Conservation (phyloP, 495 filamentous ascomycete genomes). For the Xylaria intraflava region DNA sequence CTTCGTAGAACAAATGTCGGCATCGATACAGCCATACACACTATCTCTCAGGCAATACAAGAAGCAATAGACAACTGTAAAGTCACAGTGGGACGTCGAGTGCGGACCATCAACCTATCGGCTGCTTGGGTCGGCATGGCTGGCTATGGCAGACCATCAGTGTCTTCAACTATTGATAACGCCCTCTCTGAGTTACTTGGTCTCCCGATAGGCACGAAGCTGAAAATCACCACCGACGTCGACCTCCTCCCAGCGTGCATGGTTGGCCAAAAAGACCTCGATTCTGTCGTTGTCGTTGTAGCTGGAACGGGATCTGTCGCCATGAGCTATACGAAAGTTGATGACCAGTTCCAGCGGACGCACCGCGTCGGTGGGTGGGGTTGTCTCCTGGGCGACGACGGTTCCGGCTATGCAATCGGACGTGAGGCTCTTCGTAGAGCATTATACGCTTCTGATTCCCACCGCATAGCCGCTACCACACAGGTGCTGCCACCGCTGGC, state of each 20-base stretch:
- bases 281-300: slow-evolving; percentile 27
- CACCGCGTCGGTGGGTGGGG: slow-evolving; percentile 32
- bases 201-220: not conserved
- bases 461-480: not conserved
- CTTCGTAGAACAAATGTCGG: slow-evolving; percentile 16
- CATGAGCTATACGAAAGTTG: slow-evolving; percentile 22
- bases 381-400: slow-evolving; percentile 34
- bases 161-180: not conserved
- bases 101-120: slow-evolving; percentile 17
- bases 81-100: not conserved
- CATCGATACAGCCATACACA: slow-evolving; percentile 26
- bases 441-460: slow-evolving; percentile 15
- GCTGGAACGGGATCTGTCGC: slow-evolving; percentile 33
- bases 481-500: not conserved
- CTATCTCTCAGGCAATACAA: slow-evolving; percentile 20
- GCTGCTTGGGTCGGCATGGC: slow-evolving; percentile 23
- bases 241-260: not conserved
- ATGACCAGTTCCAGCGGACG: not conserved
- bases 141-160: slow-evolving; percentile 11
- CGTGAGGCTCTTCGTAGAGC: slow-evolving; percentile 26
- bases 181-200: not conserved
- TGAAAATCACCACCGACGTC: slow-evolving; percentile 8
- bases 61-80: slow-evolving; percentile 14
- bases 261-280: not conserved
- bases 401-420: slow-evolving; percentile 33